These are phyloP conservation scores for Termitomyces sp. DNA, from an alignment of 768 basidiomycete genomes.

Conservation along the genomic window DNA sequence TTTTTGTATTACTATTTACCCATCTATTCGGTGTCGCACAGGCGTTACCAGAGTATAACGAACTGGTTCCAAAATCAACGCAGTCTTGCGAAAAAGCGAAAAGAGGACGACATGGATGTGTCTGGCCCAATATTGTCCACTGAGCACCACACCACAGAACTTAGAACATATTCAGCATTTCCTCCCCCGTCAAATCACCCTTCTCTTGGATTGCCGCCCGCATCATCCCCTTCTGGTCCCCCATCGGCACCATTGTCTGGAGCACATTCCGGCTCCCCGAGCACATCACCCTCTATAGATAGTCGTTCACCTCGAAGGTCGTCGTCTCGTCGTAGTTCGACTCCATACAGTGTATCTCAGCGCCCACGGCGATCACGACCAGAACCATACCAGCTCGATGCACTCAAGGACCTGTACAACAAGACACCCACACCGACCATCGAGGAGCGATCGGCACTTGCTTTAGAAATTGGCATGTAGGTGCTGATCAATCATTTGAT, in stretches of 20 bases:
- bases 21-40: constrained; percentile 22
- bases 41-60: constrained; percentile 75
- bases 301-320: constrained; percentile 32
- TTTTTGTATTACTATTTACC: constrained; percentile 23
- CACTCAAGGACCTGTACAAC: constrained; percentile 61
- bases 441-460: constrained; percentile 71
- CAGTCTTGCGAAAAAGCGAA: constrained; percentile 67
- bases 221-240: constrained; percentile 18
- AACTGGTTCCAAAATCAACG: constrained; percentile 90
- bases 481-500: constrained; percentile 18
- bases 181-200: constrained; percentile 44
- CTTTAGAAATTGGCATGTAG: constrained; percentile 73
- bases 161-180: constrained; percentile 39
- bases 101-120: constrained; percentile 45
- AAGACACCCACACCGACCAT: constrained; percentile 72
- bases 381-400: constrained; percentile 72
- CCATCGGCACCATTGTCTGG: constrained; percentile 24
- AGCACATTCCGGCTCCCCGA: constrained; percentile 26
- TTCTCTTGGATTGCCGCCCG: constrained; percentile 33
- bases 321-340: constrained; percentile 31
- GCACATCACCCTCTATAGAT: constrained; percentile 34
- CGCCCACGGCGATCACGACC: constrained; percentile 72
- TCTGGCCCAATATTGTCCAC: constrained; percentile 20
- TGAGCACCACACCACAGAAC: constrained; percentile 28
- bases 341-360: constrained; percentile 38